phyloP scores from a whole-genome alignment of 352 stramenopile genomes.

The Globisporangium nagaii region DNA sequence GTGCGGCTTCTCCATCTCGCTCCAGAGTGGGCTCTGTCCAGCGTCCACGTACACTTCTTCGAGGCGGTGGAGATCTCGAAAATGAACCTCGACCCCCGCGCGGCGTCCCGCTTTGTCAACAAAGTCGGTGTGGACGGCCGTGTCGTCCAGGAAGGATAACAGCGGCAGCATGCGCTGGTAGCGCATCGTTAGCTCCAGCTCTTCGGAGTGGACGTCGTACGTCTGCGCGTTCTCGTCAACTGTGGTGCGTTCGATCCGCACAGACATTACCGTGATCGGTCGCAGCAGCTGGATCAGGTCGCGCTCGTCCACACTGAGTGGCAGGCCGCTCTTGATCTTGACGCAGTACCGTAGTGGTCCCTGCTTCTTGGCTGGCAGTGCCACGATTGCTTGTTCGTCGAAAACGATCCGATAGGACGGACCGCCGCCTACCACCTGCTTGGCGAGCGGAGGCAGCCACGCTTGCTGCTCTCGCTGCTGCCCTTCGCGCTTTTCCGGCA shows the following conservation, averaged over 20 bases:
- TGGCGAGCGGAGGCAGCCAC: not conserved
- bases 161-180: constrained; percentile 14
- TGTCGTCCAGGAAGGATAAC: constrained; percentile 13
- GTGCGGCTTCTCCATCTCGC: constrained; percentile 14
- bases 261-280: constrained; percentile 5
- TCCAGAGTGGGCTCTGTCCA: constrained; percentile 8
- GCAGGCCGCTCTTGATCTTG: not conserved
- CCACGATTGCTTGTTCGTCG: not conserved
- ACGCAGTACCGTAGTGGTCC: not conserved
- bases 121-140: constrained; percentile 19
- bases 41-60: constrained; percentile 9
- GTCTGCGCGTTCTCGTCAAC: too few species aligned
- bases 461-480: not conserved
- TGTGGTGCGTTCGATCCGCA: too few species aligned
- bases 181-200: constrained; percentile 11
- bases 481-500: not conserved
- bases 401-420: not conserved
- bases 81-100: constrained; percentile 16
- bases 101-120: constrained; percentile 12
- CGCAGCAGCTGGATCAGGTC: not conserved
- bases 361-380: not conserved
- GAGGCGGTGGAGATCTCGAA: constrained; percentile 5
- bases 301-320: not conserved
- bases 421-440: not conserved
- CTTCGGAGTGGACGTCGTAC: too few species aligned